A percentile compares a stretch with the other conserved stretches of the same genome.
Conservation (phyloP, 176 grass and related monocot species). For the Cenchrus fungigraminus region DNA sequence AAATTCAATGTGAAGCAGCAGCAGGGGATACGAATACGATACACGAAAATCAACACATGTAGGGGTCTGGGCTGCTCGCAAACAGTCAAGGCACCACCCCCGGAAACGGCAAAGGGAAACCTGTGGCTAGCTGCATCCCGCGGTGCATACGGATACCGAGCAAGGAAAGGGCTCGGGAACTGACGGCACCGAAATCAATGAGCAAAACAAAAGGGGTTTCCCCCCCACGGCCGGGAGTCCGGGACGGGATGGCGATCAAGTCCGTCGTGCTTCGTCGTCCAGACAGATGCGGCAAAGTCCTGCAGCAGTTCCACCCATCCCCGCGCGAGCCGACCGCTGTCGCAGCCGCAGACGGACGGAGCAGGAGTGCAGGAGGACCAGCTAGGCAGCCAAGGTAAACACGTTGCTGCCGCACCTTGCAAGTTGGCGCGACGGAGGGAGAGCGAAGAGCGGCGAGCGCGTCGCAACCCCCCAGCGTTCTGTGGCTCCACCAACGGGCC, state of each 20-base stretch:
- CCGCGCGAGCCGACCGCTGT: not conserved
- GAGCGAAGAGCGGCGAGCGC: not conserved
- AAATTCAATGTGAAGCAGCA: not conserved
- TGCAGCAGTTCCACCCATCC: not conserved
- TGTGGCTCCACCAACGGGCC: not conserved
- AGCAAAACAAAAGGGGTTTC: conserved; percentile 36
- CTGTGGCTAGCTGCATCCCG: too few relatives aligned
- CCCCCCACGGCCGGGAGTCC: not conserved
- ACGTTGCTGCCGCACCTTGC: not conserved
- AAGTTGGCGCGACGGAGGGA: not conserved
- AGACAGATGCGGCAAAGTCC: too few relatives aligned
- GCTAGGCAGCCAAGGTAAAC: not conserved
- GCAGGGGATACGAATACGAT: not conserved
- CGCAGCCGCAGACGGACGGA: too few relatives aligned
- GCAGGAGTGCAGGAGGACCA: not conserved
- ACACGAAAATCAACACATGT: not conserved
- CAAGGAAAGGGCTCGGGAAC: not conserved
- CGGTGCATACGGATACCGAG: not conserved
- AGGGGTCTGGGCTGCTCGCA: too few relatives aligned
- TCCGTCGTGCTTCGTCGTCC: too few relatives aligned
- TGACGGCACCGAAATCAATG: conserved; percentile 45
- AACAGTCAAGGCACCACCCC: not conserved
- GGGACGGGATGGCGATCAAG: not conserved
- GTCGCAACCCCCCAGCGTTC: not conserved
- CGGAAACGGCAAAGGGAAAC: conserved; percentile 25